phyloP scores from a whole-genome alignment of 441 rosid species.

The Aquilaria agallochum region DNA sequence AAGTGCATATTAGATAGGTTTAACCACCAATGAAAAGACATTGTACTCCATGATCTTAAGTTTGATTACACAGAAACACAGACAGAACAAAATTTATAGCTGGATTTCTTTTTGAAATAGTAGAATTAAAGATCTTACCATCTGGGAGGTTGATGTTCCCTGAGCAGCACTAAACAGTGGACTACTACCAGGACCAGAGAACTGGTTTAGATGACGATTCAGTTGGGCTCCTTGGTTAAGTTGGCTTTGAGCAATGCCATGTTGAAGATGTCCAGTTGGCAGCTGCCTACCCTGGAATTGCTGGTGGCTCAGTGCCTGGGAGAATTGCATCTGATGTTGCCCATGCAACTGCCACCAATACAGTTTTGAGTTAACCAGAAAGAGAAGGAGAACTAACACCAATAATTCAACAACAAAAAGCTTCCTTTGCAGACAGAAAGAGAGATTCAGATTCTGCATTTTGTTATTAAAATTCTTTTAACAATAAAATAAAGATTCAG shows the following conservation, averaged over 20 bases:
- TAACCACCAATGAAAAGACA: not conserved
- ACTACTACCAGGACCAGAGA: constrained; percentile 70
- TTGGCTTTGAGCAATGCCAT: constrained; percentile 84
- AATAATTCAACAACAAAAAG: too few species aligned
- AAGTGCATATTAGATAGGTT: too few species aligned
- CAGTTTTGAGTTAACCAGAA: constrained; percentile 8
- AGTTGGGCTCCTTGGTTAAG: constrained; percentile 75
- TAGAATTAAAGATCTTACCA: constrained; percentile 47
- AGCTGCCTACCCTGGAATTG: constrained; percentile 92
- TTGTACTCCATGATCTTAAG: not conserved
- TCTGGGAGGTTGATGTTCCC: constrained; percentile 73
- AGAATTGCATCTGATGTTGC: constrained; percentile 90
- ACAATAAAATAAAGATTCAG: too few species aligned
- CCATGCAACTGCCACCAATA: constrained; percentile 49
- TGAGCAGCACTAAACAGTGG: constrained; percentile 92
- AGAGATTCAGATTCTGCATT: too few species aligned
- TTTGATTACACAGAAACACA: constrained; percentile 1
- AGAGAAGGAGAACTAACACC: not conserved
- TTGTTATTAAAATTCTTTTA: too few species aligned
- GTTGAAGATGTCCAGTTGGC: constrained; percentile 74
- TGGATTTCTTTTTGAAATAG: not conserved
- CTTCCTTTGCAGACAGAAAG: too few species aligned
- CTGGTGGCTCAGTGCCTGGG: constrained; percentile 87
- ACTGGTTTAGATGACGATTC: constrained; percentile 84
- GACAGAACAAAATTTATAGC: constrained; percentile 14